Base-by-base conservation (phyloP, 768 basidiomycete genomes). In the Coprinellus micaceus region DNA sequence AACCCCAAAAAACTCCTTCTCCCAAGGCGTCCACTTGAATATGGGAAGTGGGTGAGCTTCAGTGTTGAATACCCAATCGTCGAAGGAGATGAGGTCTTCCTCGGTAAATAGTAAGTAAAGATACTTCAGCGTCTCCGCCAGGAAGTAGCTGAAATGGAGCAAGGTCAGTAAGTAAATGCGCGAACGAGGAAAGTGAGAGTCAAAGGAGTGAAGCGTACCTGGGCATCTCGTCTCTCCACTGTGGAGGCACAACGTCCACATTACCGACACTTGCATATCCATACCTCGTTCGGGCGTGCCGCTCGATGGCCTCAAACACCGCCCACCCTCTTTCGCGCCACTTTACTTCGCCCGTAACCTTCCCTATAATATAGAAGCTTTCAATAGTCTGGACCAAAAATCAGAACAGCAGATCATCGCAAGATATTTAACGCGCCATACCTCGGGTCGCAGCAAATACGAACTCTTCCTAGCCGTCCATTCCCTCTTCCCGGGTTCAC, bases 301-400 rank as follows among this genome's bases (percentile, higher is more conserved):
- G 75, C 63, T 87, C 79, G 37, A 91, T 78, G 1, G 85, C 76
- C 59, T 82, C 68, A 62, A 86, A 91, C 36, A 91, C 82, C 19
- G 64, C 70, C 78, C 86, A 90, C 2, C 86, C 89, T 26, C 83
- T 80, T 54, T 91, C 84, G 52, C 89, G 75, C 89, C 89, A 91
- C 44, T 74, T 77, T 4, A 68, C 66, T 45, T 91, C 80, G 0
- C 83, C 80, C 0, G 88, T 91, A 15, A 79, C 77, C 49, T 81
- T 79, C 82, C 85, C 90, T 64, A 91, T 66, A 13, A 87, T 63
- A 66, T 84, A 90, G 54, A 91, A 71, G 24, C 82, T 84, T 64
- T 91, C 89, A 4, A 91, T 62, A 9, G 89, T 82, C 88, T 91
- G 28, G 26, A 41, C n/a, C n/a, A n/a, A n/a, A n/a, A n/a, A n/a